Percentiles rank a stretch among this genome's conserved stretches.
Evolutionary conservation across 1,284 basidiomycete species (phyloP).

Genomic region (Pyrrhoderma lamaoense): DNA sequence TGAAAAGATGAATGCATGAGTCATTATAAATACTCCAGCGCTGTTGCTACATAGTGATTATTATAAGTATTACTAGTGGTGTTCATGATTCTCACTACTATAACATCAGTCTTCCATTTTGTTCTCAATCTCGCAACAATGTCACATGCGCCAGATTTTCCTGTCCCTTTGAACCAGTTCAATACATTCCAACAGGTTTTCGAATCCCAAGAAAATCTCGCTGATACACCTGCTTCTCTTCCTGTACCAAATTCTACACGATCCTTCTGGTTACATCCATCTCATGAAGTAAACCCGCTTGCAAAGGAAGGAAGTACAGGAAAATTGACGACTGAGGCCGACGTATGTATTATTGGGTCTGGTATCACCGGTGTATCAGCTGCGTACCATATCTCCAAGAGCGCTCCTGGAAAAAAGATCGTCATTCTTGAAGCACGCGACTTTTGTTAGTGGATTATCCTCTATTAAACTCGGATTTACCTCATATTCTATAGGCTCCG

Average conservation of each 20-base stretch:
- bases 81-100: neutral
- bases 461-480: neutral
- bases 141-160: conserved; percentile 9
- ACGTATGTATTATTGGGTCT: conserved; percentile 70
- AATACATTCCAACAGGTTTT: conserved; percentile 8
- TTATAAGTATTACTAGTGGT: neutral
- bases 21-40: no score
- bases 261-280: conserved; percentile 61
- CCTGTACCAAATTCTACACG: conserved; percentile 56
- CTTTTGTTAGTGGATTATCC: conserved; percentile 50
- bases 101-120: neutral
- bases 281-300: conserved; percentile 52
- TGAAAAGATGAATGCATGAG: no score
- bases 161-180: conserved; percentile 14
- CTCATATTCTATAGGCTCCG: conserved; percentile 46
- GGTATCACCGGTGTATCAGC: conserved; percentile 70
- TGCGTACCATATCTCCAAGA: conserved; percentile 58
- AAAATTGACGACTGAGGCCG: conserved; percentile 45
- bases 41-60: neutral
- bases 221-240: conserved; percentile 26
- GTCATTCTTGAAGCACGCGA: conserved; percentile 69
- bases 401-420: conserved; percentile 32
- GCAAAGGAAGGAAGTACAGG: conserved; percentile 58
- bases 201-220: conserved; percentile 5
- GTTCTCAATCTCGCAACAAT: neutral